Percentiles rank a stretch among this genome's conserved stretches.
phyloP scores from a whole-genome alignment of 208 protist genomes.

The Giardia duodenalis region DNA sequence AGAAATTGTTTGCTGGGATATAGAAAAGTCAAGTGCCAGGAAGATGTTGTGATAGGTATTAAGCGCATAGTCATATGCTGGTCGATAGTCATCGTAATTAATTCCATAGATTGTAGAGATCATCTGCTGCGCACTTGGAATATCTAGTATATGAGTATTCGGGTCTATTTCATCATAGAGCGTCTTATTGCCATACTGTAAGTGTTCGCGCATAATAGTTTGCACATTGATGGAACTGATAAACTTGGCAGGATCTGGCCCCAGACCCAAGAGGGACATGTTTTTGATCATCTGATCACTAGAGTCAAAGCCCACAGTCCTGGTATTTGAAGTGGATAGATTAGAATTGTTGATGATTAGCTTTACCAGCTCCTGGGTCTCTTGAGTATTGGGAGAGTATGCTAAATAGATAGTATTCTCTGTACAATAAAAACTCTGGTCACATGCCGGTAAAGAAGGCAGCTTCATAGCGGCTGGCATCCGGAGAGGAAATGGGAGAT shows the following conservation, averaged over 20 bases:
- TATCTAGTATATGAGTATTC: neutral
- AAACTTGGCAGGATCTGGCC: neutral
- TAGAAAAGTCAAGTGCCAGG: neutral
- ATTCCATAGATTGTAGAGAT: neutral
- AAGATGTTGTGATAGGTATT: neutral
- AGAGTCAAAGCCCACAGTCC: neutral
- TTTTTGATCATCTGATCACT: neutral
- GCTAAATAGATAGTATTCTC: neutral
- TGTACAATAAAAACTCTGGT: neutral
- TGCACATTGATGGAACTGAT: neutral
- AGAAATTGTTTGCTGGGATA: neutral
- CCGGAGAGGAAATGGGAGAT: neutral
- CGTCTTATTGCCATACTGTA: neutral
- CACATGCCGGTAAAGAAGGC: neutral
- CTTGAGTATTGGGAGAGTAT: neutral
- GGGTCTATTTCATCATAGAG: neutral
- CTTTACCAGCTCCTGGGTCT: neutral
- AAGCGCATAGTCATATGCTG: neutral
- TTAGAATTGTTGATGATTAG: neutral
- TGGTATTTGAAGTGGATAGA: neutral
- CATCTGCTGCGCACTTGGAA: neutral
- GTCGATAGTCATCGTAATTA: neutral
- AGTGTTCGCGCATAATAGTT: neutral
- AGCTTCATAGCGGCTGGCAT: neutral
- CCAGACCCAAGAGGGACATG: neutral